phyloP scores from a whole-genome alignment of 2,329 filamentous ascomycete species.

The Fusarium coffeatum region DNA sequence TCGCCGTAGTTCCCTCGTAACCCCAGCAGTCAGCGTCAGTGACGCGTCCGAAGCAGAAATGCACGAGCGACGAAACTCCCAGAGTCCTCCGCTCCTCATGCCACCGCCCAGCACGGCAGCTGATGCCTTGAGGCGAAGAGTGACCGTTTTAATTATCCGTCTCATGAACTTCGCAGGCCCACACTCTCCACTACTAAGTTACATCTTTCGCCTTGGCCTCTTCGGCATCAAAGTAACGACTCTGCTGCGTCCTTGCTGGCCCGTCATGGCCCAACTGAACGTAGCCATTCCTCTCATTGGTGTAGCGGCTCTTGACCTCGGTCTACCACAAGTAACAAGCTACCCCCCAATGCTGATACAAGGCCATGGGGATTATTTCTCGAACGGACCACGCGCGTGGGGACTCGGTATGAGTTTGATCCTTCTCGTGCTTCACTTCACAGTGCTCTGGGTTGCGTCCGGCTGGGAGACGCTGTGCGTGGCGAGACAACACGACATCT shows the following conservation, averaged over 20 bases:
- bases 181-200: constrained; percentile 49
- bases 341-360: constrained; percentile 18
- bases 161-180: constrained; percentile 40
- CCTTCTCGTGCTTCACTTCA: constrained; percentile 51
- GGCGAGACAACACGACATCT: constrained; percentile 43
- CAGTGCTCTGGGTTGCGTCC: constrained; percentile 51
- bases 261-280: constrained; percentile 73
- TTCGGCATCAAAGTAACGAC: constrained; percentile 77
- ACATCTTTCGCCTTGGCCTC: constrained; percentile 64
- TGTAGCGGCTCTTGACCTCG: constrained; percentile 76
- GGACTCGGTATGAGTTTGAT: constrained; percentile 49
- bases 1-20: constrained; percentile 39
- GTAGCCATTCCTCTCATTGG: constrained; percentile 75
- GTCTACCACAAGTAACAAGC: constrained; percentile 49
- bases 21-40: constrained; percentile 25
- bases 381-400: constrained; percentile 39
- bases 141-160: constrained; percentile 52
- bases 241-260: constrained; percentile 76
- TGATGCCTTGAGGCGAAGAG: constrained; percentile 50
- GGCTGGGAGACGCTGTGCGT: constrained; percentile 52
- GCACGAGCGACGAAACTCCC: constrained; percentile 24
- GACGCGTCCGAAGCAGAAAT: constrained; percentile 31
- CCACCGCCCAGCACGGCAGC: constrained; percentile 58
- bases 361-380: constrained; percentile 29
- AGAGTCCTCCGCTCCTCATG: constrained; percentile 61